Percentiles rank a stretch among this genome's conserved stretches.
These are phyloP conservation scores for Sphagnum tenellum DNA, from an alignment of 225 moss, liverwort and hornwort species.

Conservation along the genomic window DNA sequence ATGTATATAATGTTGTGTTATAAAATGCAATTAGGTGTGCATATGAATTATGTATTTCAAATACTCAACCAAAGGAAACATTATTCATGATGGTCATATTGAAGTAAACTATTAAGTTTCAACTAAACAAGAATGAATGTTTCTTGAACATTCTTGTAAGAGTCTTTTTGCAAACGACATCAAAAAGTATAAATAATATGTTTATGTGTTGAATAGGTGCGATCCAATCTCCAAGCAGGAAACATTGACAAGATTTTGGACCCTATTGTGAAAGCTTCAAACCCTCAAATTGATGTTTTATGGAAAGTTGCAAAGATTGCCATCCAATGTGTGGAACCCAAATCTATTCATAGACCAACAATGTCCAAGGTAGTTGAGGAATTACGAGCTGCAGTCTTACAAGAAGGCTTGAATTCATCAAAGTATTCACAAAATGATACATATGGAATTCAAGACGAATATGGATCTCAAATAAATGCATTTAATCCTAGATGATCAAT, in stretches of 20 bases:
- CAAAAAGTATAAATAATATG: not conserved
- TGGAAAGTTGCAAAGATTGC: conserved; percentile 34
- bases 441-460: too few species aligned
- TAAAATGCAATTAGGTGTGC: too few species aligned
- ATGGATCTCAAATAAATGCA: too few species aligned
- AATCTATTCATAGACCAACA: conserved; percentile 13
- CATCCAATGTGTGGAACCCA: conserved; percentile 26
- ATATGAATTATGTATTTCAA: too few species aligned
- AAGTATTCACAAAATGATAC: too few species aligned
- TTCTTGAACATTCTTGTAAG: not conserved
- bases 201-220: conserved; percentile 6
- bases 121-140: too few species aligned
- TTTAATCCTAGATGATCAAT: too few species aligned
- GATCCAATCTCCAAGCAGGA: conserved; percentile 3
- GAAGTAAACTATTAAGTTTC: not conserved
- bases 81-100: too few species aligned
- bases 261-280: conserved; percentile 2
- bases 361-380: conserved; percentile 27
- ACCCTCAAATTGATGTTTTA: conserved; percentile 22
- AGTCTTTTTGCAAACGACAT: too few species aligned
- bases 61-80: too few species aligned
- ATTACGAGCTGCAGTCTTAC: conserved; percentile 18
- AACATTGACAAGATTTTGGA: conserved; percentile 23
- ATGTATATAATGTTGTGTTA: too few species aligned
- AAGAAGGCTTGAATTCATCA: too few species aligned